A percentile compares a stretch with the other conserved stretches of the same genome.
phyloP scores from a whole-genome alignment of 352 stramenopile species.

The Phytophthora sansomeana region DNA sequence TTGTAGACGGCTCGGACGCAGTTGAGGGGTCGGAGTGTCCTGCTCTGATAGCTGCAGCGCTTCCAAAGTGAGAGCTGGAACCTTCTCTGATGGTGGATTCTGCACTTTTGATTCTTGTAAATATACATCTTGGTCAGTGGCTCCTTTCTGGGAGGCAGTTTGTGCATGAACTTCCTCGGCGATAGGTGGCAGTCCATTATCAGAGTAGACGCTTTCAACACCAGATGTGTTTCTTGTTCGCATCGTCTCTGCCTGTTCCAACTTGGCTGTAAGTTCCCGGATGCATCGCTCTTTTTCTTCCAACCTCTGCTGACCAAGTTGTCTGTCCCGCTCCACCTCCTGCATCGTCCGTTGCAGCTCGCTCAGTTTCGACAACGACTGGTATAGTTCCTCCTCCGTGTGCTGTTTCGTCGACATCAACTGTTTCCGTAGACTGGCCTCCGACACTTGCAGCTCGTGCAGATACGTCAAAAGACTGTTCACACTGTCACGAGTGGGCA shows the following conservation, averaged over 20 bases:
- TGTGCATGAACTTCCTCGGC: slow-evolving; percentile 7
- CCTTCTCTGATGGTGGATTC: neutral
- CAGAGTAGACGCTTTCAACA: neutral
- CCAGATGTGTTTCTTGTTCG: slow-evolving; percentile 30
- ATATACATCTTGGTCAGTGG: neutral
- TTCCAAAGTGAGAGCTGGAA: slow-evolving; percentile 7
- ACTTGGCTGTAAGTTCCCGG: slow-evolving; percentile 43
- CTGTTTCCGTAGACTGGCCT: slow-evolving; percentile 66
- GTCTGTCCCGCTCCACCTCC: slow-evolving; percentile 44
- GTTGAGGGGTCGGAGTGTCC: neutral
- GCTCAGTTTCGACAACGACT: slow-evolving; percentile 50
- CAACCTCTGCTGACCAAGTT: slow-evolving; percentile 38
- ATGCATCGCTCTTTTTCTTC: slow-evolving; percentile 57
- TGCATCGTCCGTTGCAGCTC: slow-evolving; percentile 60
- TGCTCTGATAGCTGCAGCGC: neutral
- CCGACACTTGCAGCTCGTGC: slow-evolving; percentile 72
- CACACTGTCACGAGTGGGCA: slow-evolving; percentile 64
- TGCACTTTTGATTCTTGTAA: neutral
- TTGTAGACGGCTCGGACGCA: slow-evolving; percentile 6
- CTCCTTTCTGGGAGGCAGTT: neutral
- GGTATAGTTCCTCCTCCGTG: slow-evolving; percentile 57
- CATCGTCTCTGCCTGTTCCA: slow-evolving; percentile 36
- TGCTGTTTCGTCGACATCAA: slow-evolving; percentile 63
- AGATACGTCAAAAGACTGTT: slow-evolving; percentile 83
- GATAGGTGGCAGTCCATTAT: slow-evolving; percentile 8